These are phyloP conservation scores for Neolentinus lepideus DNA, from an alignment of 1,284 basidiomycete genomes.

Conservation along the genomic window DNA sequence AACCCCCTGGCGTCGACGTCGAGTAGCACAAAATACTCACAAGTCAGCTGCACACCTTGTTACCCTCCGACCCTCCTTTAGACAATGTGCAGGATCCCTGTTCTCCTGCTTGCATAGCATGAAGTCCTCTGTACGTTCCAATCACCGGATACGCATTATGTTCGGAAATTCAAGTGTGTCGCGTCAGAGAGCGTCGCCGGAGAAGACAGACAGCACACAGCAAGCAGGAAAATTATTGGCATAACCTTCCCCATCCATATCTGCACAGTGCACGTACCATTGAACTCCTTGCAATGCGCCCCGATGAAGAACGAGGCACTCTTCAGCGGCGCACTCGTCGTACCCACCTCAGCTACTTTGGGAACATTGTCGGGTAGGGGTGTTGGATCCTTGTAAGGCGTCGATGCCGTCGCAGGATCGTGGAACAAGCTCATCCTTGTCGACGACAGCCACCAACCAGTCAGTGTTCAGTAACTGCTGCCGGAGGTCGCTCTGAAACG, in stretches of 20 bases:
- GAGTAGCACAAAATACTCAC: too few relatives aligned
- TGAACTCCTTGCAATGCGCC: constrained; percentile 92
- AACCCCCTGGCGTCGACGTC: too few relatives aligned
- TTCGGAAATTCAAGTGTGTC: not conserved
- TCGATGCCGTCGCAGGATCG: constrained; percentile 29
- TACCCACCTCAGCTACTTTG: constrained; percentile 86
- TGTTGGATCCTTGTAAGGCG: constrained; percentile 61
- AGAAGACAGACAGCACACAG: not conserved
- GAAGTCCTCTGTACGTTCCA: constrained; percentile 77
- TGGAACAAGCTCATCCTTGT: constrained; percentile 48
- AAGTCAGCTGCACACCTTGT: constrained; percentile 93
- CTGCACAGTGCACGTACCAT: constrained; percentile 63
- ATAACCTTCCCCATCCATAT: too few relatives aligned
- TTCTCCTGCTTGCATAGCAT: constrained; percentile 98
- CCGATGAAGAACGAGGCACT: constrained; percentile 97
- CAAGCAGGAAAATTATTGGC: not conserved
- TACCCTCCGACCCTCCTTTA: constrained; percentile 94
- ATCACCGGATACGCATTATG: not conserved
- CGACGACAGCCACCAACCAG: constrained; percentile 2
- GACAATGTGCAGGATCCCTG: constrained; percentile 85
- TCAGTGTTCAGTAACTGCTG: not conserved
- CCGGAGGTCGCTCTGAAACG: not conserved
- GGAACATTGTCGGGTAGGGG: constrained; percentile 73
- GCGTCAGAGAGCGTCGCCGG: not conserved
- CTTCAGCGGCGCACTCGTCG: constrained; percentile 92